Evolutionary conservation across 208 protist genomes (phyloP), one percentile per base, ranked within the genome.

Genomic region (Phytomonas serpens): DNA sequence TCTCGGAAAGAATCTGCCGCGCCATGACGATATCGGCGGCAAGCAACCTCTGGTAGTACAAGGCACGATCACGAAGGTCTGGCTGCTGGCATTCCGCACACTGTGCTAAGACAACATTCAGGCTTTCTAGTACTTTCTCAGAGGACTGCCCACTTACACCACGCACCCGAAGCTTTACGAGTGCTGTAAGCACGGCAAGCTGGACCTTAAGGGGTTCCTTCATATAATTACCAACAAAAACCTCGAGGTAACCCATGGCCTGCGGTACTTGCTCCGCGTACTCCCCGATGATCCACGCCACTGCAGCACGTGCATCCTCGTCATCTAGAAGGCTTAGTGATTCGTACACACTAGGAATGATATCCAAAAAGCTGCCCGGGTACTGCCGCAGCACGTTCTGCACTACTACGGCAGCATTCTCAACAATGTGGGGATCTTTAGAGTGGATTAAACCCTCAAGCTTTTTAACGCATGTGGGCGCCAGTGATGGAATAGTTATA

Each of bases 281-380:
- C 77, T 99, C 98, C 40, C 98, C 98, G 52, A 99, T 90, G 73
- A 99, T 98, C 98, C 98, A 99, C 62, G 98, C 98, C 84, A 99
- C 98, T 4, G 97, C 75, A 19, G 88, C 90, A 74, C 98, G 98
- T 3, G 98, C 95, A 76, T 99, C 97, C n/a, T 95, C 90, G 68
- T 98, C 89, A 74, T 98, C 93, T 9, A 99, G 82, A n/a, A 93
- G 87, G 61, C 98, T 95, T 6, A 99, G 81, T 61, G 99, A 95
- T 61, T 97, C 90, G 80, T 97, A 99, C 29, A 99, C 77, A 23
- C 82, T 92, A 14, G 75, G 83, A 61, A 99, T 95, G 74, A 99
- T 88, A 51, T 73, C 79, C 72, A 94, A 91, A 77, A 98, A 99
- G 51, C 84, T 52, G 64, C 96, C 94, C 57, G 98, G 98, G 85